A percentile compares a stretch with the other conserved stretches of the same genome.
phyloP scores from a whole-genome alignment of 1,284 basidiomycete genomes.

The Schizophyllum amplum region DNA sequence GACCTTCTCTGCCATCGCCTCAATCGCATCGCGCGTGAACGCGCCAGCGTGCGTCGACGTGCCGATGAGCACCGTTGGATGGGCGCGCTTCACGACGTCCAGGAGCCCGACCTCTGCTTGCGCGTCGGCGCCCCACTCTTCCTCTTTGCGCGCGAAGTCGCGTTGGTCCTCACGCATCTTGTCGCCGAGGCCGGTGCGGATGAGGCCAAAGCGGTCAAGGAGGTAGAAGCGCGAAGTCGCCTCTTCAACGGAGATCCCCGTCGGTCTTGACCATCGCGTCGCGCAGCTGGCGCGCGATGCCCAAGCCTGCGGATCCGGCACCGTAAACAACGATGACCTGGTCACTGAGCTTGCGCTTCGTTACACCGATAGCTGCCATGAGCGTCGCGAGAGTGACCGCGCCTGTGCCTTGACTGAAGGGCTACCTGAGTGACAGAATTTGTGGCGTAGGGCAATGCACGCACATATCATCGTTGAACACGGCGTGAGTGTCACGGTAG shows the following conservation, averaged over 20 bases:
- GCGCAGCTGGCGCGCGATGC: constrained; percentile 65
- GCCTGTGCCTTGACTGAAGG: constrained; percentile 84
- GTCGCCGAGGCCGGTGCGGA: constrained; percentile 41
- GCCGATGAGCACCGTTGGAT: constrained; percentile 69
- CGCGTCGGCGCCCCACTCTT: constrained; percentile 40
- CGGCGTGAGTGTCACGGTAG: constrained; percentile 58
- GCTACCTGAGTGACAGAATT: no score
- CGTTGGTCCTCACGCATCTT: constrained; percentile 42
- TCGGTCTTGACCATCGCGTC: constrained; percentile 69
- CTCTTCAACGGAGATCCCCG: constrained; percentile 42
- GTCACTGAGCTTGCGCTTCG: constrained; percentile 56
- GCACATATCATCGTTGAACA: constrained; percentile 83
- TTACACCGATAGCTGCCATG: constrained; percentile 71
- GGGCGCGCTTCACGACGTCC: constrained; percentile 60
- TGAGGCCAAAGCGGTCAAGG: constrained; percentile 50
- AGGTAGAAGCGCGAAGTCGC: constrained; percentile 65
- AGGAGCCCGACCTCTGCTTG: constrained; percentile 43
- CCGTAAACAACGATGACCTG: constrained; percentile 78
- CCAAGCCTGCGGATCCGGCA: constrained; percentile 77
- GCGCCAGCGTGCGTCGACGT: constrained; percentile 73
- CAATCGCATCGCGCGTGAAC: constrained; percentile 72
- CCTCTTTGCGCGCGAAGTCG: constrained; percentile 50
- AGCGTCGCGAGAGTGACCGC: constrained; percentile 78
- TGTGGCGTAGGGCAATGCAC: no score
- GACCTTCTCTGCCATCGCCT: constrained; percentile 57